phyloP scores from a whole-genome alignment of 2,329 filamentous ascomycete genomes.

The Phialophora macrospora region DNA sequence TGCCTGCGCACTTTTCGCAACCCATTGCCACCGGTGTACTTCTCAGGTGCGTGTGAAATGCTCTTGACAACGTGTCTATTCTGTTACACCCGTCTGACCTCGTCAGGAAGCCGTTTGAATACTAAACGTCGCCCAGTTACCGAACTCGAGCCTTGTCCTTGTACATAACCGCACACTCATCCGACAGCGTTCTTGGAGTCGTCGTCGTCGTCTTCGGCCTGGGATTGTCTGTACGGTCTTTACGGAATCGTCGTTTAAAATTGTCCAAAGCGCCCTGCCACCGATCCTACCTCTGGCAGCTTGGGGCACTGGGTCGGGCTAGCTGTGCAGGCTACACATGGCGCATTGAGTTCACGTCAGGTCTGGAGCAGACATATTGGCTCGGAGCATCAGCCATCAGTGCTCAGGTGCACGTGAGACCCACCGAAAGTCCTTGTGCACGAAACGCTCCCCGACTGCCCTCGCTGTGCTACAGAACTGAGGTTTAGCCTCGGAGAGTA shows the following conservation, averaged over 20 bases:
- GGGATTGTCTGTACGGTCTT: constrained; percentile 19
- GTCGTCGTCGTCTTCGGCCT: constrained; percentile 6
- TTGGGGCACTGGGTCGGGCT: not conserved
- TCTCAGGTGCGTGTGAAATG: constrained; percentile 23
- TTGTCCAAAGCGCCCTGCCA: constrained; percentile 2
- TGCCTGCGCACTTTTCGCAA: constrained; percentile 17
- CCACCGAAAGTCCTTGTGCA: not conserved
- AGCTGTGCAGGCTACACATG: constrained; percentile 3
- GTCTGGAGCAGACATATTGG: not conserved
- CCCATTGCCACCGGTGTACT: constrained; percentile 11
- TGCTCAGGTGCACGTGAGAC: not conserved
- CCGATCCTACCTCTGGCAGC: not conserved
- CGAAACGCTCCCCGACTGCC: not conserved
- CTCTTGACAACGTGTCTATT: constrained; percentile 1
- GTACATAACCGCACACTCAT: constrained; percentile 19
- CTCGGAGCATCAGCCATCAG: not conserved
- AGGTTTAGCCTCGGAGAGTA: not conserved
- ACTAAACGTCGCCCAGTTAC: constrained; percentile 10
- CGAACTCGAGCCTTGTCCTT: constrained; percentile 9
- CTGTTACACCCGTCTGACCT: not conserved
- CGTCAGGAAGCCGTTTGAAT: not conserved
- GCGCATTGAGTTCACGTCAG: constrained; percentile 4
- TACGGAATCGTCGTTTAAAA: constrained; percentile 4
- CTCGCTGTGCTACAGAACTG: not conserved
- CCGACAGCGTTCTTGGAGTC: constrained; percentile 5